phyloP scores from a whole-genome alignment of 768 basidiomycete species.

The Trametes villosa region DNA sequence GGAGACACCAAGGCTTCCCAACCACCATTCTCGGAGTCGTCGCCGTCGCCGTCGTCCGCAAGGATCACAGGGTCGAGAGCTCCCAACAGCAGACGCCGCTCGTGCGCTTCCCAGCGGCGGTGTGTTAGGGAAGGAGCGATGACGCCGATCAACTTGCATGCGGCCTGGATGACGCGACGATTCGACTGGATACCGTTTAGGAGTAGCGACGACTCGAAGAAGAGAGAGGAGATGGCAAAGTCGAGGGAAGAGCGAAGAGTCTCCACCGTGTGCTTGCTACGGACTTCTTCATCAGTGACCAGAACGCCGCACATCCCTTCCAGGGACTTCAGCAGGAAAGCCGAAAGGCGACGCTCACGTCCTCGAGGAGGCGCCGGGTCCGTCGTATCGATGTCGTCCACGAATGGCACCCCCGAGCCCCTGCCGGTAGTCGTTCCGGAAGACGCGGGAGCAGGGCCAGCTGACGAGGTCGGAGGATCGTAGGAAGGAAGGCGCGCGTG shows the following conservation, averaged over 20 bases:
- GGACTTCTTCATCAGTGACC: slow-evolving; percentile 43
- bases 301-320: slow-evolving; percentile 54
- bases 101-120: slow-evolving; percentile 58
- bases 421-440: neutral
- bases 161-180: slow-evolving; percentile 62
- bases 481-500: slow-evolving; percentile 61
- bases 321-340: slow-evolving; percentile 65
- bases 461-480: neutral
- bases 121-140: slow-evolving; percentile 45
- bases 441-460: neutral
- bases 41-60: slow-evolving; percentile 33
- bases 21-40: slow-evolving; percentile 13
- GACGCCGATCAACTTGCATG: slow-evolving; percentile 54
- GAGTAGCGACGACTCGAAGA: slow-evolving; percentile 68
- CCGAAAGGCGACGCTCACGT: slow-evolving; percentile 64
- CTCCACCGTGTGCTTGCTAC: slow-evolving; percentile 56
- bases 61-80: slow-evolving; percentile 68
- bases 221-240: slow-evolving; percentile 63
- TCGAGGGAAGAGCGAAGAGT: slow-evolving; percentile 71
- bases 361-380: slow-evolving; percentile 53
- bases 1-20: slow-evolving; percentile 57
- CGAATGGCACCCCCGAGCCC: neutral
- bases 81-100: slow-evolving; percentile 66
- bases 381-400: neutral
- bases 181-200: slow-evolving; percentile 68